Evolutionary conservation across 2,329 filamentous ascomycete species (phyloP), one percentile per base, ranked within the genome.

Genomic region (Chaetomiaceae sp.): DNA sequence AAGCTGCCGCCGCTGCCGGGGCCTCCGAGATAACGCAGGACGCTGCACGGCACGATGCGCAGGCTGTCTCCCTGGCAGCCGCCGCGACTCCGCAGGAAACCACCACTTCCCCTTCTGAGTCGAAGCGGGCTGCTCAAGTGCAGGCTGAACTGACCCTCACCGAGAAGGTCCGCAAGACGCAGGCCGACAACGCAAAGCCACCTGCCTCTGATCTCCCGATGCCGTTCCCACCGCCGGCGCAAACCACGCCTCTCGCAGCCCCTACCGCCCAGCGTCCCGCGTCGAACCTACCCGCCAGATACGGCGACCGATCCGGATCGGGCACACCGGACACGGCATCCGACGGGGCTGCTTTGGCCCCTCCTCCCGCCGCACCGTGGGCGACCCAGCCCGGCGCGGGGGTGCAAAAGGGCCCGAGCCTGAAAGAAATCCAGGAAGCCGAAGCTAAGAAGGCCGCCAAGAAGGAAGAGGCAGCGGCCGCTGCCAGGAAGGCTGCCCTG

Each of bases 391-490:
- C 81, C 2, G 86, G 87, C 44, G 73, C 77, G 5, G 78, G 83
- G 55, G 73, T 79, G 21, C 83, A 89, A 36, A 95, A 89, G 69
- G 91, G 90, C 0, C 94, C 92, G 2, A 96, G 91, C 55, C 75
- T 99, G 58, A 95, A 90, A 72, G 91, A 99, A 66, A 99, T 99
- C 21, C 94, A 99, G 69, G 92, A 96, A 69, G 86, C 89, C 4
- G 94, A 99, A 69, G 92, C 92, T 32, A 89, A 87, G 65, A 95
- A 94, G 68, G 91, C 91, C 10, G 92, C 92, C 47, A 89, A 95
- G 71, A 85, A 83, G 11, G 92, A 97, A 66, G 90, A 94, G 65
- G 74, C 84, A 49, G 90, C 89, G 14, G 84, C 85, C 32, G 86
- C 89, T 37, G 80, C 86, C 55, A 87, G 91, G 61, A 89, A 87